Evolutionary conservation across 208 protist genomes (phyloP), one percentile per base, ranked within the genome.

Genomic region (Acanthamoeba royreba): DNA sequence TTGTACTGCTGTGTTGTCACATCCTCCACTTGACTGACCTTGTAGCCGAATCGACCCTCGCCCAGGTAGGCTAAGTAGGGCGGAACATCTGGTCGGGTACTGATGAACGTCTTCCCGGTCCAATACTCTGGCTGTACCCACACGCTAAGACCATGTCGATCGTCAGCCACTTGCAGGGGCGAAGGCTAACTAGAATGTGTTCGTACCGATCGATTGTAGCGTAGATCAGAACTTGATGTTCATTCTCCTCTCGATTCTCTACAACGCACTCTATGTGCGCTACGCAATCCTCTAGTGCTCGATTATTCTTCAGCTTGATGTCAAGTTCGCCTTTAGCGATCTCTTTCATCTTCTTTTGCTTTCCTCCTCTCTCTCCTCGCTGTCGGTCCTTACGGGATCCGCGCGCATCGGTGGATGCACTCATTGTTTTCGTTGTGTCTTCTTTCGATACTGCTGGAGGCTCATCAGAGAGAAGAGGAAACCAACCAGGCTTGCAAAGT

Each of bases 61-160:
- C 81, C 81, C 17, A 89, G 45, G 81, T 69, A 66, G 81, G 81
- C 53, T 17, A 89, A 9, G 33, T 89, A 89, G 81, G 81, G 81
- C 31, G 81, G 47, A 45, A 89, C 81, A 22, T 66, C 47, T 33
- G 55, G 49, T 42, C 49, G 47, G 25, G 46, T 58, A 25, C 42
- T n/a, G 0, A 66, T 25, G 49, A 89, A 89, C 2, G 81, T 89
- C 81, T 89, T 89, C 28, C 81, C 81, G 4, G 46, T 89, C 81
- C 81, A 89, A 13, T 89, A 89, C 19, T 61, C 49, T 3, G 17
- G 13, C 33, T 66, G 46, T 33, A 89, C 81, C 72, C 72, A 83
- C 42, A 83, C 72, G n/a, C 72, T 83, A 45, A 55, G 49, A 9
- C 3, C 25, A n/a, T 15, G 2, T 22, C 33, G 11, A 66, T 22